These are phyloP conservation scores for Viola odorata DNA, from an alignment of 345 rosid genomes.

Conservation along the genomic window DNA sequence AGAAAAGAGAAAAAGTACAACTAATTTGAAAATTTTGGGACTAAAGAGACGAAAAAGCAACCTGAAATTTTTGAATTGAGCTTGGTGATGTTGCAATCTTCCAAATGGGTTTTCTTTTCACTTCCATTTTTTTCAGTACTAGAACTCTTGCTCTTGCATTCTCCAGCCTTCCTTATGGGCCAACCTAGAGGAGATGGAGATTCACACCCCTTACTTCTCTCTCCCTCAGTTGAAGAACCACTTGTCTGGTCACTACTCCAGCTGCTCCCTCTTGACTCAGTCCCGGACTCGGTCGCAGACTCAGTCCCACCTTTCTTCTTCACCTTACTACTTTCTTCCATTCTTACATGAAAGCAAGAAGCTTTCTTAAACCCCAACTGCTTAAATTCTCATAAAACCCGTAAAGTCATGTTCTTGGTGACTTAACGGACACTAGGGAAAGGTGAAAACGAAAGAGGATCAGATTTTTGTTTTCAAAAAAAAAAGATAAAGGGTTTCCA, in stretches of 20 bases:
- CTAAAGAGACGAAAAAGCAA: conserved; percentile 16
- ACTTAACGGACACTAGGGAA: too few relatives aligned
- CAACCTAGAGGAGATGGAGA: conserved; percentile 71
- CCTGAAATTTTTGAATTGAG: conserved; percentile 46
- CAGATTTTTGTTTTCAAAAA: not conserved
- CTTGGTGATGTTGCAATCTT: conserved; percentile 37
- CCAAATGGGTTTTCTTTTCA: conserved; percentile 18
- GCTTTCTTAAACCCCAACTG: conserved; percentile 11
- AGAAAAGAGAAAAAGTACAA: not conserved
- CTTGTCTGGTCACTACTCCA: conserved; percentile 36
- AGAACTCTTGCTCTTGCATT: conserved; percentile 30
- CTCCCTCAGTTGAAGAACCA: conserved; percentile 21
- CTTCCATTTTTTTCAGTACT: conserved; percentile 26
- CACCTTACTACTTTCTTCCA: conserved; percentile 47
- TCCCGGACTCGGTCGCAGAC: conserved; percentile 37
- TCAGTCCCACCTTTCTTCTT: conserved; percentile 42
- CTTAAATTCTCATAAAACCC: not conserved
- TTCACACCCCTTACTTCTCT: conserved; percentile 29
- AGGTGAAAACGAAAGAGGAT: not conserved
- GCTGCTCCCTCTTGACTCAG: conserved; percentile 53
- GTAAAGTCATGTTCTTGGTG: too few relatives aligned
- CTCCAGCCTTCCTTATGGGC: conserved; percentile 79
- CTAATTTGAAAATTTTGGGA: not conserved
- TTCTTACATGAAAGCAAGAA: conserved; percentile 10
- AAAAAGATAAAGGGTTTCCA: not conserved